Conservation (phyloP, 1,284 basidiomycete species). For the Stygiomarasmius scandens region DNA sequence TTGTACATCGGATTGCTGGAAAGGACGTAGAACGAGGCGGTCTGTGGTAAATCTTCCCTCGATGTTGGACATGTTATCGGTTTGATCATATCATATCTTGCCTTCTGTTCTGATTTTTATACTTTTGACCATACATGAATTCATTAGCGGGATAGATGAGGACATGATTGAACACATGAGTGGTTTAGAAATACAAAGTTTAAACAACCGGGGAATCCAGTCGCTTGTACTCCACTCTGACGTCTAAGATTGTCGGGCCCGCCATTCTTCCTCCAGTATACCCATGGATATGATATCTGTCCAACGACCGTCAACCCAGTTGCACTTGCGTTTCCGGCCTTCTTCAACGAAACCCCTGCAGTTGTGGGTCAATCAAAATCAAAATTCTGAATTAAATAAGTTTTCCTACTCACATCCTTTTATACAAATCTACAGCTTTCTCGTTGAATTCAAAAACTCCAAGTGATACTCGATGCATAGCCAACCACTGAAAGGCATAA, state of each 20-base stretch:
- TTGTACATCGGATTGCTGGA: slow-evolving; percentile 35
- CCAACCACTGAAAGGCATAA: slow-evolving; percentile 33
- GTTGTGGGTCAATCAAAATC: too few relatives aligned
- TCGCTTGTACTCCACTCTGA: too few relatives aligned
- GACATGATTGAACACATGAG: too few relatives aligned
- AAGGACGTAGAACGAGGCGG: slow-evolving; percentile 30
- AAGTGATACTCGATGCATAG: slow-evolving; percentile 36
- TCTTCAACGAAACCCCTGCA: slow-evolving; percentile 28
- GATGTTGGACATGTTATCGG: too few relatives aligned
- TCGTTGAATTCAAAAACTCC: slow-evolving; percentile 31
- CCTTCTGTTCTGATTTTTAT: too few relatives aligned
- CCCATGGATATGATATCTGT: slow-evolving; percentile 27
- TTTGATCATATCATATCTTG: neutral
- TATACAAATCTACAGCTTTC: slow-evolving; percentile 33
- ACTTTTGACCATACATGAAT: too few relatives aligned
- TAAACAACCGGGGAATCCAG: too few relatives aligned
- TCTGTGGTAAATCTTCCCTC: slow-evolving; percentile 13
- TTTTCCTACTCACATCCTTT: slow-evolving; percentile 31
- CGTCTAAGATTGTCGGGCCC: too few relatives aligned
- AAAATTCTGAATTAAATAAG: neutral
- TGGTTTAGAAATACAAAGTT: too few relatives aligned
- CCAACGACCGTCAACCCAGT: slow-evolving; percentile 27
- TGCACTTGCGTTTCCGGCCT: slow-evolving; percentile 25
- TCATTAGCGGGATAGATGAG: too few relatives aligned
- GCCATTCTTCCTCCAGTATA: slow-evolving; percentile 28